Evolutionary conservation across 1,284 basidiomycete genomes (phyloP), one percentile per base, ranked within the genome.

Genomic region (Bjerkandera adusta): DNA sequence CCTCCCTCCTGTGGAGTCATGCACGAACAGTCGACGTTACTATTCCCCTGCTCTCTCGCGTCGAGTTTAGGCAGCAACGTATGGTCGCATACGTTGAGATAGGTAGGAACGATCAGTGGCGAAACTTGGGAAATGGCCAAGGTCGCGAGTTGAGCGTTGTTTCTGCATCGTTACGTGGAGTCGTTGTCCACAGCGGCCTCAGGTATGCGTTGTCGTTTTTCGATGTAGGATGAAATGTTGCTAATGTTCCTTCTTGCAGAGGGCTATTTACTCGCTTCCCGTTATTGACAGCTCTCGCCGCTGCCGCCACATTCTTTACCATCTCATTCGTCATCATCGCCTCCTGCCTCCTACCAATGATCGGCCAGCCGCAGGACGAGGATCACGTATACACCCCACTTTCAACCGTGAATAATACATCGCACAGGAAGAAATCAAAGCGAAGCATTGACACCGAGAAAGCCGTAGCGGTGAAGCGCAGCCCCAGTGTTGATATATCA

Each of bases 251-350:
- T 39, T 51, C 20, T 39, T 54, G 13, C 47, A 89, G 87, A 21
- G 85, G 85, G 20, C 57, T 89, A 4, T 70, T 84, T n/a, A 76
- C 80, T 21, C 79, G 81, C 27, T 86, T 83, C 65, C 87, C 88
- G 1, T 54, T 87, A n/a, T 53, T 72, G 13, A 76, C 67, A 29
- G 69, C 72, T 2, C 20, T 77, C 21, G 45, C 69, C 3, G 72
- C 81, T 2, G 65, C 77, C 4, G 62, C 65, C 20, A 56, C 70
- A 0, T 86, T 85, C 66, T 65, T 81, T 50, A 58, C 69, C 38
- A 71, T 81, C 45, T 62, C 76, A n/a, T 72, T 73, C 42, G 50
- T 71, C 4, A 67, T 76, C 11, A 60, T 83, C 27, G 75, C 70
- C 2, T 70, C 70, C 5, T 86, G 77, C 56, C 67, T 66, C 7